Conservation (phyloP, 1,284 basidiomycete genomes). For the Ceratobasidium sp. region DNA sequence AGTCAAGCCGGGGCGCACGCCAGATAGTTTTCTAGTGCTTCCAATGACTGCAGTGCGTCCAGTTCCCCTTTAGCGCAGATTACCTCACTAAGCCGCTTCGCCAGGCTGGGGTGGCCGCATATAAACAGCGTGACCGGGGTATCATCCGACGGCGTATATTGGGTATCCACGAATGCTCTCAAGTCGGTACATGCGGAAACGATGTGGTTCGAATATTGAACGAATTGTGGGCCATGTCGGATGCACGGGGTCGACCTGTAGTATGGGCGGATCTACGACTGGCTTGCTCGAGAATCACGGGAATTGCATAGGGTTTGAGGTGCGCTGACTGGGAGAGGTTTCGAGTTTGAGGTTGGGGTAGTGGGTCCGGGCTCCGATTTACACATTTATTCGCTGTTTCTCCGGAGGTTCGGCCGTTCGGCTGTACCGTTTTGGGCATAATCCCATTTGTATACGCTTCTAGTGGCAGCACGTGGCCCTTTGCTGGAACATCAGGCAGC, state of each 20-base stretch:
- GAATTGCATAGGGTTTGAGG: neutral
- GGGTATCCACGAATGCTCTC: slow-evolving; percentile 7
- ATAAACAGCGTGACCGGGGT: neutral
- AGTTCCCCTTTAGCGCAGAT: neutral
- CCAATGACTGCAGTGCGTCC: slow-evolving; percentile 2
- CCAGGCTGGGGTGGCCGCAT: slow-evolving; percentile 13
- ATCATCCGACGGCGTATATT: neutral
- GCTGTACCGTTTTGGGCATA: too few relatives aligned
- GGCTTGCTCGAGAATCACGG: neutral
- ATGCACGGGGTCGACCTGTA: neutral
- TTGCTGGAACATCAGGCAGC: too few relatives aligned
- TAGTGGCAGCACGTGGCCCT: too few relatives aligned
- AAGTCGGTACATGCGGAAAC: neutral
- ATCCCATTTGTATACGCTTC: too few relatives aligned
- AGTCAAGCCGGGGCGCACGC: neutral
- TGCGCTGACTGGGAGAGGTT: too few relatives aligned
- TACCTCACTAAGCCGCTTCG: neutral
- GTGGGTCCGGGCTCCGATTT: too few relatives aligned
- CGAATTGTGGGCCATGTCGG: neutral
- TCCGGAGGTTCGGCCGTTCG: too few relatives aligned
- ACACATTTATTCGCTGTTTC: too few relatives aligned
- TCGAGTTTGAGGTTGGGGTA: too few relatives aligned
- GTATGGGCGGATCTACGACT: neutral
- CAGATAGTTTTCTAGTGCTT: slow-evolving; percentile 9
- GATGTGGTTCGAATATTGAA: neutral